Percentiles rank a stretch among this genome's conserved stretches.
Conservation (phyloP, 306 rosid genomes). For the Begonia peltatifolia region DNA sequence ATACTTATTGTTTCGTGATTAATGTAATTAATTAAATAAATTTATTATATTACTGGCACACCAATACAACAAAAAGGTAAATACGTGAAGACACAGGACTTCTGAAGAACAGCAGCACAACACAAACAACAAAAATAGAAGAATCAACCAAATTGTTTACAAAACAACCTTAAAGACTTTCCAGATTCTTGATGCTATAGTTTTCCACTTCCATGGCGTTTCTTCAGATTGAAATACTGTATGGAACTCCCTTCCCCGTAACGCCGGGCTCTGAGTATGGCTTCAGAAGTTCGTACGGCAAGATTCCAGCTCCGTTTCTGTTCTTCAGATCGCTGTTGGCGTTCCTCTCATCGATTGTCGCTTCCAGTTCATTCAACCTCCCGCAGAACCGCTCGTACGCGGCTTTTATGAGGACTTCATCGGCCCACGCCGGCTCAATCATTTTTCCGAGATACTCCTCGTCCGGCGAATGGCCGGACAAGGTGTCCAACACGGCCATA, state of each 20-base stretch:
- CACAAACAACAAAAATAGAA: no score
- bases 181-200: no score
- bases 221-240: conserved; percentile 12
- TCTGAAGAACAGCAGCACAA: no score
- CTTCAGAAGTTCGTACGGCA: conserved; percentile 30
- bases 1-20: no score
- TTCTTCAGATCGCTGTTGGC: conserved; percentile 9
- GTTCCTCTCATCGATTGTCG: conserved; percentile 24
- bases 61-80: no score
- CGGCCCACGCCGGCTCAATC: conserved; percentile 21
- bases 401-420: conserved; percentile 12
- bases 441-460: conserved; percentile 19
- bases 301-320: conserved; percentile 24
- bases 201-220: no score
- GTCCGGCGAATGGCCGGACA: conserved; percentile 24
- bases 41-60: no score
- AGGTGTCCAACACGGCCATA: conserved; percentile 20
- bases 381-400: conserved; percentile 20
- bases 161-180: no score
- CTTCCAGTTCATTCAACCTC: conserved; percentile 15
- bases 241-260: conserved; percentile 26
- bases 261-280: conserved; percentile 21
- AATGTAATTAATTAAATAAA: no score
- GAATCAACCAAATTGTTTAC: no score
- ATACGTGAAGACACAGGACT: no score